Conservation (phyloP, 169 alveolate species). For the Plasmodium billcollinsi region DNA sequence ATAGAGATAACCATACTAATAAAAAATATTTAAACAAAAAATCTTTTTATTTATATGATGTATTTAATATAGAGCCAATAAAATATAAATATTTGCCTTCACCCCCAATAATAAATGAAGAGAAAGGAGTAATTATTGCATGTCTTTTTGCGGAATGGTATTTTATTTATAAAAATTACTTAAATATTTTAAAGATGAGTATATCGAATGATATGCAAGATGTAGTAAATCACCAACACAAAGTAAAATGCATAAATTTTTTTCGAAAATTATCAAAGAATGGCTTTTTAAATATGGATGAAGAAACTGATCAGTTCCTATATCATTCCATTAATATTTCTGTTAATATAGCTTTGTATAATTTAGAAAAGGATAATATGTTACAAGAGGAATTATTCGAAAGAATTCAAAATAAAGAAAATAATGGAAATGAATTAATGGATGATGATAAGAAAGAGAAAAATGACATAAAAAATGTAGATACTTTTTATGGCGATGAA, state of each 20-base stretch:
- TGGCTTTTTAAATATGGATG: slow-evolving; percentile 64
- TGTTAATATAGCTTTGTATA: slow-evolving; percentile 68
- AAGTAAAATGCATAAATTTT: slow-evolving; percentile 44
- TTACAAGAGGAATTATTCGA: neutral
- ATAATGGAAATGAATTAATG: neutral
- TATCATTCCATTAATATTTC: slow-evolving; percentile 46
- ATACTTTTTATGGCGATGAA: neutral
- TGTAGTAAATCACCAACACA: slow-evolving; percentile 49
- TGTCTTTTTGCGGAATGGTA: slow-evolving; percentile 73
- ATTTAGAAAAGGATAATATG: slow-evolving; percentile 19
- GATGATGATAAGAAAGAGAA: slow-evolving; percentile 2
- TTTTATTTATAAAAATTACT: slow-evolving; percentile 65
- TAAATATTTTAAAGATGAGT: slow-evolving; percentile 37
- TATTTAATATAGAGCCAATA: slow-evolving; percentile 43
- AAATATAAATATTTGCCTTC: slow-evolving; percentile 65
- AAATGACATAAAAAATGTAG: neutral
- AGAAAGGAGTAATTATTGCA: slow-evolving; percentile 51
- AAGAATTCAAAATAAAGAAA: neutral
- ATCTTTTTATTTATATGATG: slow-evolving; percentile 21
- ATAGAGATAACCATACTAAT: neutral
- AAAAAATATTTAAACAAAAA: slow-evolving; percentile 17
- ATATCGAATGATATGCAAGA: slow-evolving; percentile 34
- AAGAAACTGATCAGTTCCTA: slow-evolving; percentile 37
- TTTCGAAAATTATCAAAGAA: slow-evolving; percentile 30
- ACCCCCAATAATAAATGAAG: slow-evolving; percentile 58